phyloP scores from a whole-genome alignment of 2,329 filamentous ascomycete genomes.

The Trichoderma simmonsii region DNA sequence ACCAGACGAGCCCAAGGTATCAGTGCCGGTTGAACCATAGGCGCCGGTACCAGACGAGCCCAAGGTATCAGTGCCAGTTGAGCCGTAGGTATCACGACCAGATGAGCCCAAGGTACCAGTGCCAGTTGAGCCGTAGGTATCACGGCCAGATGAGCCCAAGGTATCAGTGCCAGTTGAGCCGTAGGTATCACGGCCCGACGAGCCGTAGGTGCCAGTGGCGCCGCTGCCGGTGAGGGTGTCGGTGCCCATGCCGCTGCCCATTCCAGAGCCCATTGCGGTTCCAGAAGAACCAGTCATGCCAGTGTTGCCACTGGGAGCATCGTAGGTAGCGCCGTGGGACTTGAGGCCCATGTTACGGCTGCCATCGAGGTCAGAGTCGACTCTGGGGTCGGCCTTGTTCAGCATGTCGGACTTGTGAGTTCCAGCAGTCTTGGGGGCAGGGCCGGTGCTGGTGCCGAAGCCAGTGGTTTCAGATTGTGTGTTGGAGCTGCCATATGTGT shows the following conservation, averaged over 20 bases:
- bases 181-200: constrained; percentile 16
- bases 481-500: background rate
- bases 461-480: background rate
- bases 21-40: constrained; percentile 11
- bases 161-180: constrained; percentile 22
- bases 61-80: constrained; percentile 22
- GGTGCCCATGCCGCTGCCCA: constrained; percentile 32
- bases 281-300: constrained; percentile 26
- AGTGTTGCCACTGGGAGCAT: background rate
- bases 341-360: constrained; percentile 29
- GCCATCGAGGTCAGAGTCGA: constrained; percentile 52
- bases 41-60: constrained; percentile 16
- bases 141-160: background rate
- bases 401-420: constrained; percentile 44
- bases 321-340: constrained; percentile 15
- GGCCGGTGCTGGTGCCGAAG: background rate
- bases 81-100: background rate
- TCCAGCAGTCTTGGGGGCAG: constrained; percentile 17
- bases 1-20: constrained; percentile 14
- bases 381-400: constrained; percentile 53
- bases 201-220: constrained; percentile 23
- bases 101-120: constrained; percentile 20
- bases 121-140: constrained; percentile 1
- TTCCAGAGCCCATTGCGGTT: constrained; percentile 33
- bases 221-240: constrained; percentile 20